Evolutionary conservation across 495 filamentous ascomycete species (phyloP).

Genomic region (Penicillium robsamsonii): DNA sequence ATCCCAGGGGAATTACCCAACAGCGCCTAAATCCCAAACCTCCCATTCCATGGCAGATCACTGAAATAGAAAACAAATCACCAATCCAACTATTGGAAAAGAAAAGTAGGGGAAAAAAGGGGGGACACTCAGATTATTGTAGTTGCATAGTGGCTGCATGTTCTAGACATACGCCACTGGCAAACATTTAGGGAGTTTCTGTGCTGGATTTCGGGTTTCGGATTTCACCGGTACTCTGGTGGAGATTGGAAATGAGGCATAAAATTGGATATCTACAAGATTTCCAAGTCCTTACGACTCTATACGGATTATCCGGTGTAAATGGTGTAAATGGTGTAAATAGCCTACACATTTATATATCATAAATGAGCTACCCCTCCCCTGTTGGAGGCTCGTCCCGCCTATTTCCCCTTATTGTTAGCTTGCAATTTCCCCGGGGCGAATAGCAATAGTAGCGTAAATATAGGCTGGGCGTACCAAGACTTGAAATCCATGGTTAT

Average conservation of each 20-base stretch:
- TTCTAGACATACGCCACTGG: constrained; percentile 12
- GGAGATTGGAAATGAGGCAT: not conserved
- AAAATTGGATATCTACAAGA: not conserved
- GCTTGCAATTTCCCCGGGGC: constrained; percentile 4
- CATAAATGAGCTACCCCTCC: not conserved
- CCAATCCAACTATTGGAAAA: not conserved
- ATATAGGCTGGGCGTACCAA: not conserved
- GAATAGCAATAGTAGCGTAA: not conserved
- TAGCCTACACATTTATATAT: not conserved
- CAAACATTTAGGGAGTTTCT: constrained; percentile 6
- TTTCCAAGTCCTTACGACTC: not conserved
- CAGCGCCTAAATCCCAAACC: constrained; percentile 3
- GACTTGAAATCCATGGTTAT: not conserved
- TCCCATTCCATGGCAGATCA: not conserved
- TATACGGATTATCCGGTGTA: not conserved
- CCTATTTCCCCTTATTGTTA: not conserved
- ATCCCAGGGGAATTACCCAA: constrained; percentile 6
- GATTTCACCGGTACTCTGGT: constrained; percentile 4
- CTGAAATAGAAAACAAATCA: not conserved
- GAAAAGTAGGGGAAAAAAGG: not conserved
- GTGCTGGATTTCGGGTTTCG: not conserved
- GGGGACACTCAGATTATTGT: not conserved
- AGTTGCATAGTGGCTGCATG: constrained; percentile 14
- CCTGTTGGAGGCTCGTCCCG: constrained; percentile 6
- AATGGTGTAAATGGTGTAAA: too few relatives aligned